Evolutionary conservation across 768 basidiomycete genomes (phyloP), one percentile per base, ranked within the genome.

Genomic region (Tephrocybe sp.): DNA sequence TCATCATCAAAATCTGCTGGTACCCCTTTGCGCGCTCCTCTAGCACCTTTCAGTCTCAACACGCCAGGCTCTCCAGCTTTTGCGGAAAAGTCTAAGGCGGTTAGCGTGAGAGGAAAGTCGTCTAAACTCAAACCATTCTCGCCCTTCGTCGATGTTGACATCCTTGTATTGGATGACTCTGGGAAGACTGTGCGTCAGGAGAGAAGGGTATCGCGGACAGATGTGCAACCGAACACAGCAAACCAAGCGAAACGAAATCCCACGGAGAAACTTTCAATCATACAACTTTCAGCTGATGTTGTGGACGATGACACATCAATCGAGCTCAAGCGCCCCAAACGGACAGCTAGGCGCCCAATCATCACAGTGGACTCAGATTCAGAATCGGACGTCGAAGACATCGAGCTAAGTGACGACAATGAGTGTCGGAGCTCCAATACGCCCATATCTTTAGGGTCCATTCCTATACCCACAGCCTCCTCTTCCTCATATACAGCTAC

Each of bases 141-240:
- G 1, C 78, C 81, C 1, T 65, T 79, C 17, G 75, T 89, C 11
- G 74, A 83, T 34, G 71, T 89, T 44, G 85, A 90, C 40, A 90
- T 91, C 45, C 69, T 84, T 32, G 71, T 87, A 30, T 49, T 90
- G 20, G 88, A 91, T 62, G 75, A 78, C 25, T 62, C 71, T 25
- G 89, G 89, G 11, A 72, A 65, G 44, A 79, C 72, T 28, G 53
- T 90, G 38, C 78, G 75, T 49, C 76, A 81, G 60, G 89, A 90
- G 64, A 71, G 76, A 53, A 73, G 89, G 49, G 70, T 82, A 9
- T 82, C 83, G 3, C 70, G 74, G 40, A 68, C 75, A 15, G 70
- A 74, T 45, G 55, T 76, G 3, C 69, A 70, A 36, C 51, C 66
- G 20, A 80, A 78, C 58, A 62, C 62, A 1, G 52, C 58, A 37